Evolutionary conservation across 2,329 filamentous ascomycete species (phyloP).

Genomic region (Tolypocladium nubicola): DNA sequence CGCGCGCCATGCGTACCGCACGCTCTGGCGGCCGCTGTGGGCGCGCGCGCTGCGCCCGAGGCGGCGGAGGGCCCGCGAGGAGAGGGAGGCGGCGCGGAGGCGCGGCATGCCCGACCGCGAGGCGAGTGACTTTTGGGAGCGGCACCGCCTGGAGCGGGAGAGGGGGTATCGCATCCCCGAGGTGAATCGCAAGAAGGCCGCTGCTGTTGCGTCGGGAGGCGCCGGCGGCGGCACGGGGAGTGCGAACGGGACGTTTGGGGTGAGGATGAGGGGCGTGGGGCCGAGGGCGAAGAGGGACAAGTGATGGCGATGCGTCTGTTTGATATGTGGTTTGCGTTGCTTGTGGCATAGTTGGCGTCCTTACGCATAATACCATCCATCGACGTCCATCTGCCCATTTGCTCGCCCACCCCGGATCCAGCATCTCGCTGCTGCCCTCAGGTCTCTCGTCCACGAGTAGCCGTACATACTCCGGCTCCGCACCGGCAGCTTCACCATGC

Average conservation of each 20-base stretch:
- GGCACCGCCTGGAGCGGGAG: constrained; percentile 26
- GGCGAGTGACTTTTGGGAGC: constrained; percentile 30
- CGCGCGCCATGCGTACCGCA: constrained; percentile 10
- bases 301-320: background rate
- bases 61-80: background rate
- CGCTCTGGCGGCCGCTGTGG: constrained; percentile 11
- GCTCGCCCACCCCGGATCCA: no score
- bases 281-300: background rate
- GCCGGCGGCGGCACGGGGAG: background rate
- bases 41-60: background rate
- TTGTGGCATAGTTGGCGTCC: background rate
- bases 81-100: constrained; percentile 1
- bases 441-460: no score
- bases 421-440: no score
- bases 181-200: constrained; percentile 20
- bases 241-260: background rate
- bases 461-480: no score
- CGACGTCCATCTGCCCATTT: no score
- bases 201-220: background rate
- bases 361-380: no score
- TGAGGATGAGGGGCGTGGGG: background rate
- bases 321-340: background rate
- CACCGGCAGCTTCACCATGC: no score
- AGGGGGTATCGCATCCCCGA: constrained; percentile 27
- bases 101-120: constrained; percentile 18